Evolutionary conservation across 2,329 filamentous ascomycete species (phyloP).

Genomic region (Calonectria crousiana): DNA sequence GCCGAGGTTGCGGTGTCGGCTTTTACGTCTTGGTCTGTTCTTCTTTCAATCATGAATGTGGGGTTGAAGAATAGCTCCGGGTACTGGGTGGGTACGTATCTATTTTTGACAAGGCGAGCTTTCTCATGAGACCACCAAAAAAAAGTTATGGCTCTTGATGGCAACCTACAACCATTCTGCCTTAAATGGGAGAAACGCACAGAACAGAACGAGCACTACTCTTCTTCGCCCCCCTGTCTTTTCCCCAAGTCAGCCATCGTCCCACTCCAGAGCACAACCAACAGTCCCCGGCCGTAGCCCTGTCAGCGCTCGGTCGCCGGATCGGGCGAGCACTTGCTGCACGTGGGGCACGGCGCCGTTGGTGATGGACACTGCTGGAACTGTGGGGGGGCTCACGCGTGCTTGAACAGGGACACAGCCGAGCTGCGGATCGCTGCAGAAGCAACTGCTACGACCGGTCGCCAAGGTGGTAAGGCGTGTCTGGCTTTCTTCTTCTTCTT

Average conservation of each 20-base stretch:
- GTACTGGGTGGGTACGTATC: not conserved
- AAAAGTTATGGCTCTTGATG: not conserved
- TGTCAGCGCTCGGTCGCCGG: slow-evolving; percentile 34
- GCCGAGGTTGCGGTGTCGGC: slow-evolving; percentile 17
- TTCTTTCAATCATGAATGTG: not conserved
- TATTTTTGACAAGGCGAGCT: not conserved
- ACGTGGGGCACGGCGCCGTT: slow-evolving; percentile 32
- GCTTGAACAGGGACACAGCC: too few species aligned
- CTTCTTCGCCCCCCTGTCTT: not conserved
- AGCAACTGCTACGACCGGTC: not conserved
- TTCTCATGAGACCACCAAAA: not conserved
- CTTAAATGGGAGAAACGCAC: not conserved
- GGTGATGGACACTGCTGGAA: slow-evolving; percentile 9
- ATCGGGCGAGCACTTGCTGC: slow-evolving; percentile 31
- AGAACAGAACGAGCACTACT: not conserved
- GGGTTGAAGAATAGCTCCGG: not conserved
- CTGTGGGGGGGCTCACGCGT: not conserved
- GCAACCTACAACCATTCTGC: not conserved
- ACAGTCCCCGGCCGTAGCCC: not conserved
- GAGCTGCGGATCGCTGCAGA: not conserved
- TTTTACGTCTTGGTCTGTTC: not conserved
- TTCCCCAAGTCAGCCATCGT: not conserved
- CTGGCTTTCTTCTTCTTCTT: not conserved
- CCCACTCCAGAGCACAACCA: not conserved
- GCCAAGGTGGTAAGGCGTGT: not conserved